These are phyloP conservation scores for Diaporthe sp. DNA, from an alignment of 2,329 filamentous ascomycete genomes.

Conservation along the genomic window DNA sequence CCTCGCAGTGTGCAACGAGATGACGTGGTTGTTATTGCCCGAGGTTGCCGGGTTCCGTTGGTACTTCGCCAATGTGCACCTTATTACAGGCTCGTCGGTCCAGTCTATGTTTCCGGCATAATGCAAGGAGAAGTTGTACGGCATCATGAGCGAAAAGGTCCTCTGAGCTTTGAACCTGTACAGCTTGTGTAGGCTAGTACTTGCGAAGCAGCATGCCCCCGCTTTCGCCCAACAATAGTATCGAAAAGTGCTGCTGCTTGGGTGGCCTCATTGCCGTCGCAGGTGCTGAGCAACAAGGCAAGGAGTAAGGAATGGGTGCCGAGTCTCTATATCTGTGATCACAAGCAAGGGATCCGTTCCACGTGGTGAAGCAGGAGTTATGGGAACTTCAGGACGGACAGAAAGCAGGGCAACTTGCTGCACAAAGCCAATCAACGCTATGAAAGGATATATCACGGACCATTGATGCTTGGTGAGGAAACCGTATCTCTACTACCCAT, in stretches of 20 bases:
- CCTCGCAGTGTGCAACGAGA: background rate
- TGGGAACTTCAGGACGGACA: no score
- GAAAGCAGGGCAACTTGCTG: no score
- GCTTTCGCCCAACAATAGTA: no score
- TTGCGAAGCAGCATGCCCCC: no score
- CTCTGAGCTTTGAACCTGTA: background rate
- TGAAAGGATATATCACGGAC: no score
- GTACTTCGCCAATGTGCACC: background rate
- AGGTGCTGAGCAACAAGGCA: no score
- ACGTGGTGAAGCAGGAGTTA: no score
- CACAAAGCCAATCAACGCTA: background rate
- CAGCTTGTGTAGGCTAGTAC: background rate
- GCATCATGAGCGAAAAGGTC: fast-evolving
- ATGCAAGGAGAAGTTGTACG: background rate
- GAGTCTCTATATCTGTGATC: no score
- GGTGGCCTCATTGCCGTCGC: no score
- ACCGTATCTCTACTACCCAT: background rate
- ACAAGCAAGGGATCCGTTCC: no score
- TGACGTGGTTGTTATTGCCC: background rate
- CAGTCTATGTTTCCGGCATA: background rate
- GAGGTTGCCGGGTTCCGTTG: background rate
- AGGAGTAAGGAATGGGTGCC: no score
- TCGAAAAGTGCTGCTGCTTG: background rate
- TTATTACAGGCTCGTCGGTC: background rate
- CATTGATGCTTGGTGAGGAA: no score